A percentile compares a stretch with the other conserved stretches of the same genome.
These are phyloP conservation scores for Symmetrospora coprosmae DNA, from an alignment of 768 basidiomycete genomes.

Conservation along the genomic window DNA sequence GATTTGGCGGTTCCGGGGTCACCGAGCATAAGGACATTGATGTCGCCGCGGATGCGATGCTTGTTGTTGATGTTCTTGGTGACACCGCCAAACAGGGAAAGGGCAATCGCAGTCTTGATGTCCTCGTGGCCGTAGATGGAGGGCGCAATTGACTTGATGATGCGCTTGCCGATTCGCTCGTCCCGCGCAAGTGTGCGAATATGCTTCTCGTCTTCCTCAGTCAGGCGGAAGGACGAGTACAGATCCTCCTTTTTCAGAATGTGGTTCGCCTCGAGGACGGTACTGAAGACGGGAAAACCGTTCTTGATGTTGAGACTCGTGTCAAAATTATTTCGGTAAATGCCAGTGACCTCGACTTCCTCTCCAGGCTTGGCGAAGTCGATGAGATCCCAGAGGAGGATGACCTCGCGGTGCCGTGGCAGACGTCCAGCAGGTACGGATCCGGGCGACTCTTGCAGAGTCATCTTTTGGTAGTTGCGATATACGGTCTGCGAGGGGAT, in stretches of 20 bases:
- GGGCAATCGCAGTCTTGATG: constrained; percentile 91
- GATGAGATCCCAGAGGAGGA: constrained; percentile 94
- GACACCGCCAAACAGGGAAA: constrained; percentile 87
- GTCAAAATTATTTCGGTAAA: constrained; percentile 98
- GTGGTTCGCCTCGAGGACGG: constrained; percentile 94
- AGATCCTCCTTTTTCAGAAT: constrained; percentile 98
- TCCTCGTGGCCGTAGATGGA: constrained; percentile 99
- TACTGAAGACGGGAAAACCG: constrained; percentile 98
- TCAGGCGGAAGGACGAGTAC: constrained; percentile 93
- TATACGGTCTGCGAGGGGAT: constrained; percentile 71
- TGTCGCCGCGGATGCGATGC: constrained; percentile 89
- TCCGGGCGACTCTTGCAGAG: constrained; percentile 91
- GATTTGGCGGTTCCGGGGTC: constrained; percentile 99
- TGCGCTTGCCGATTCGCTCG: constrained; percentile 87
- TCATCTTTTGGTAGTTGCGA: constrained; percentile 98
- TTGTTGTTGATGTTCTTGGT: constrained; percentile 93
- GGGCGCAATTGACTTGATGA: constrained; percentile 95
- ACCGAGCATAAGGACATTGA: constrained; percentile 87
- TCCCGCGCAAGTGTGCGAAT: constrained; percentile 77
- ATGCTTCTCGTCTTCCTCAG: constrained; percentile 88
- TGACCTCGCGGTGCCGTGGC: constrained; percentile 89
- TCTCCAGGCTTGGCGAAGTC: constrained; percentile 97
- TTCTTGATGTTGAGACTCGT: constrained; percentile 96
- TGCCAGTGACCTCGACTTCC: constrained; percentile 94
- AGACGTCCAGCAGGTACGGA: constrained; percentile 94